A percentile compares a stretch with the other conserved stretches of the same genome.
Conservation (phyloP, 1,284 basidiomycete genomes). For the Tilletia setariae region DNA sequence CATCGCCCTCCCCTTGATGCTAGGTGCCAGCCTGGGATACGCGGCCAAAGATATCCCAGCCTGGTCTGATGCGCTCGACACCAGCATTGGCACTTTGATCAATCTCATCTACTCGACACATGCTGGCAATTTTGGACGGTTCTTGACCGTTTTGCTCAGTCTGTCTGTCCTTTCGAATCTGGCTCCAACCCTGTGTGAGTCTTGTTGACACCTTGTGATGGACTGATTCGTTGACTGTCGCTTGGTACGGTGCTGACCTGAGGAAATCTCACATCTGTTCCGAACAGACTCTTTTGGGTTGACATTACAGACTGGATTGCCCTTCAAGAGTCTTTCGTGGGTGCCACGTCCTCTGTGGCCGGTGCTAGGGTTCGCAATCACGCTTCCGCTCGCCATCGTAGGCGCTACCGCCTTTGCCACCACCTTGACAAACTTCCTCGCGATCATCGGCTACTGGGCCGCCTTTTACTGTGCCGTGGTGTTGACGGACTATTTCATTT, state of each 20-base stretch:
- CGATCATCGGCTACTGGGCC: slow-evolving; percentile 67
- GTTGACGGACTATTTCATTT: slow-evolving; percentile 63
- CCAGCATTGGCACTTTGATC: slow-evolving; percentile 66
- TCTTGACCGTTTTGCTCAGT: slow-evolving; percentile 76
- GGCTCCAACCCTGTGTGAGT: slow-evolving; percentile 64
- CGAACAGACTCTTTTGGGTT: slow-evolving; percentile 40
- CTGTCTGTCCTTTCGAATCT: slow-evolving; percentile 75
- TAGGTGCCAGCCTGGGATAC: slow-evolving; percentile 60
- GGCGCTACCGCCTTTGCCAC: slow-evolving; percentile 65
- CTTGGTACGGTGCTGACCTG: no score
- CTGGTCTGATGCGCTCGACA: slow-evolving; percentile 55
- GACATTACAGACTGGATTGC: slow-evolving; percentile 52
- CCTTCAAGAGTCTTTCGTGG: slow-evolving; percentile 60
- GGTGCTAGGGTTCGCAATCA: slow-evolving; percentile 72
- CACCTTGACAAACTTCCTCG: slow-evolving; percentile 61
- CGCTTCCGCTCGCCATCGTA: slow-evolving; percentile 64
- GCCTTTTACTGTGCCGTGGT: slow-evolving; percentile 65
- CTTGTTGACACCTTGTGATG: not conserved
- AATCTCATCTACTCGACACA: slow-evolving; percentile 63
- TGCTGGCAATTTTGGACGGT: slow-evolving; percentile 71
- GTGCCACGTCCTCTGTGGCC: slow-evolving; percentile 86
- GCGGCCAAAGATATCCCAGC: slow-evolving; percentile 63
- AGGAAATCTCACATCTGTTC: no score
- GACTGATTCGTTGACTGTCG: not conserved
- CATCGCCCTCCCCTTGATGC: slow-evolving; percentile 60